A percentile compares a stretch with the other conserved stretches of the same genome.
These are phyloP conservation scores for Thecaphora thlaspeos DNA, from an alignment of 1,284 basidiomycete genomes.

Conservation along the genomic window DNA sequence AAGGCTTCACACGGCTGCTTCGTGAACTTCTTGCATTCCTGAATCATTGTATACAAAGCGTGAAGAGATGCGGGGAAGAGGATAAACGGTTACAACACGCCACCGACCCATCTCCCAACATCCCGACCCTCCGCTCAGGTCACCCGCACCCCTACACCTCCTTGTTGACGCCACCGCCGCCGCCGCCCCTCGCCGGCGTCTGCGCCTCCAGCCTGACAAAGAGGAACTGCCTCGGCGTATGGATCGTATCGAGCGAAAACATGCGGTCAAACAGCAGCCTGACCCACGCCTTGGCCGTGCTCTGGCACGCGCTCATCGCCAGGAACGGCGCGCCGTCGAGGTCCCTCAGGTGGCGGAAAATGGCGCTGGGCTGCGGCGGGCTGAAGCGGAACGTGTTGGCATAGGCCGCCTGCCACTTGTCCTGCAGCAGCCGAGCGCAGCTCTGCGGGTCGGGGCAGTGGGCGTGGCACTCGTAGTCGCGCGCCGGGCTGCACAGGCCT, in stretches of 20 bases:
- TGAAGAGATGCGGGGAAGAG: no score
- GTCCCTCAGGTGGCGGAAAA: slow-evolving; percentile 57
- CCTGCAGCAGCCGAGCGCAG: slow-evolving; percentile 85
- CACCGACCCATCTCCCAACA: no score
- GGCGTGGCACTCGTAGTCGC: slow-evolving; percentile 74
- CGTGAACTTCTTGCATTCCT: no score
- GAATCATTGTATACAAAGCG: no score
- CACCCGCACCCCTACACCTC: no score
- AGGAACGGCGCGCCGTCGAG: slow-evolving; percentile 12
- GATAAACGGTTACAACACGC: no score
- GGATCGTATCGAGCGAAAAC: slow-evolving; percentile 25
- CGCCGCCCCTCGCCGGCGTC: no score
- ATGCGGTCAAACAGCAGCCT: slow-evolving; percentile 40
- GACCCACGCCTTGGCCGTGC: slow-evolving; percentile 26
- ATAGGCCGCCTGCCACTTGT: slow-evolving; percentile 88
- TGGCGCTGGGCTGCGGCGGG: slow-evolving; percentile 64
- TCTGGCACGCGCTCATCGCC: slow-evolving; percentile 23
- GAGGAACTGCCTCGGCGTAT: slow-evolving; percentile 20
- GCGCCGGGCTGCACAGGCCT: slow-evolving; percentile 76
- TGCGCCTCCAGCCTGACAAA: slow-evolving; percentile 19
- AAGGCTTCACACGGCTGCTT: no score
- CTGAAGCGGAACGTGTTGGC: slow-evolving; percentile 83
- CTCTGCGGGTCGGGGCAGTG: slow-evolving; percentile 76
- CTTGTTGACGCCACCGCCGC: no score
- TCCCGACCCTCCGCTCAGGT: no score